Percentiles rank a stretch among this genome's conserved stretches.
Conservation (phyloP, 2,329 filamentous ascomycete genomes). For the Ophiostoma sp. region DNA sequence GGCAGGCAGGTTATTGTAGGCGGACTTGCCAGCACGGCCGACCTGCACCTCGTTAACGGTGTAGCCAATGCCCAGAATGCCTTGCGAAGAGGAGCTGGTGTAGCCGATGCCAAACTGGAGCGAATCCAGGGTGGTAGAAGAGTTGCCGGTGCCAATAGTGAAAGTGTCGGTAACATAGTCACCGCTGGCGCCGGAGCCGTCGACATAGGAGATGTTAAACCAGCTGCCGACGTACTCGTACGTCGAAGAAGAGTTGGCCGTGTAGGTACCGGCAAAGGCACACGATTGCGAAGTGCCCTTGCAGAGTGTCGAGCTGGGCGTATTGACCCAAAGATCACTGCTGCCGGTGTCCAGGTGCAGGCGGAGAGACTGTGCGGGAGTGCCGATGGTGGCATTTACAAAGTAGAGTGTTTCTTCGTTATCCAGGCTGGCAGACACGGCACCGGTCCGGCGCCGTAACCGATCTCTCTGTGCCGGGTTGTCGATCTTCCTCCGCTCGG, state of each 20-base stretch:
- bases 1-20: conserved; percentile 65
- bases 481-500: conserved; percentile 37
- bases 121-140: conserved; percentile 31
- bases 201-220: conserved; percentile 86
- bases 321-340: conserved; percentile 68
- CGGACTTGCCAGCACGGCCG: conserved; percentile 44
- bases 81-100: conserved; percentile 53
- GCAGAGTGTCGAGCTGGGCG: conserved; percentile 57
- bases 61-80: conserved; percentile 84
- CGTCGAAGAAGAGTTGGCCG: conserved; percentile 66
- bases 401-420: conserved; percentile 61
- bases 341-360: conserved; percentile 64
- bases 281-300: conserved; percentile 47
- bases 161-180: conserved; percentile 77
- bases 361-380: conserved; percentile 51
- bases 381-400: conserved; percentile 58
- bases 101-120: conserved; percentile 73
- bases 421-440: conserved; percentile 45
- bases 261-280: conserved; percentile 58
- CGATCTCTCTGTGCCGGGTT: conserved; percentile 43
- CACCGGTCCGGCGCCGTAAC: conserved; percentile 41
- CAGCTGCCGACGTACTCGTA: conserved; percentile 66
- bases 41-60: conserved; percentile 70
- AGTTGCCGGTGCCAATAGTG: conserved; percentile 41
- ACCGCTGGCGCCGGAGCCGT: conserved; percentile 69